These are phyloP conservation scores for Yamadazyma buinensis DNA, from an alignment of 1,139 yeast species.

Conservation along the genomic window DNA sequence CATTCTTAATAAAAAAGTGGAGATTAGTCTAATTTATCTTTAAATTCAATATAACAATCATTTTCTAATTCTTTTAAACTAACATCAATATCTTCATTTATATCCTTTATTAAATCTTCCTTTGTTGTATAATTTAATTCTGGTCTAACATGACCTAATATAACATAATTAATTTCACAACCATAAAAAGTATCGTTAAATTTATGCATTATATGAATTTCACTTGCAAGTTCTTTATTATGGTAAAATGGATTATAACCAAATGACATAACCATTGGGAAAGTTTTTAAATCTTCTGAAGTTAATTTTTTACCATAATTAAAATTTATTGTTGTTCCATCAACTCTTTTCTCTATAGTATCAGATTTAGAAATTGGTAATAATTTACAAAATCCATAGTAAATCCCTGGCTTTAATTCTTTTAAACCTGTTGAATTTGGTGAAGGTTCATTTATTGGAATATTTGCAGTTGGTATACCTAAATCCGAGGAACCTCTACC, in stretches of 20 bases:
- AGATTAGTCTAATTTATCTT: too few relatives aligned
- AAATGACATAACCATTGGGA: conserved; percentile 91
- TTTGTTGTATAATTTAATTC: conserved; percentile 82
- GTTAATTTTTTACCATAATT: conserved; percentile 57
- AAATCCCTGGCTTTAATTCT: conserved; percentile 73
- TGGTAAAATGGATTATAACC: conserved; percentile 96
- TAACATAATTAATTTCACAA: conserved; percentile 60
- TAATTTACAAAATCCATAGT: conserved; percentile 76
- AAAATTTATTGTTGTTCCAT: conserved; percentile 45
- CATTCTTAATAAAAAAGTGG: too few relatives aligned
- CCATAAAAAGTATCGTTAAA: conserved; percentile 77
- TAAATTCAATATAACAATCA: background rate
- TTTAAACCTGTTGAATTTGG: conserved; percentile 40
- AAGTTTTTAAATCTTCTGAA: conserved; percentile 37
- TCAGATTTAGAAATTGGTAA: conserved; percentile 5
- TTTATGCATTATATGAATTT: conserved; percentile 78
- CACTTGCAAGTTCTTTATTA: conserved; percentile 76
- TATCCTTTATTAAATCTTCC: conserved; percentile 85
- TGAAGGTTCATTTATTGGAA: conserved; percentile 58
- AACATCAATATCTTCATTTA: conserved; percentile 70
- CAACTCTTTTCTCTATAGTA: conserved; percentile 27
- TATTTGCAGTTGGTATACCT: conserved; percentile 95
- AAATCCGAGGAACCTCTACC: conserved; percentile 94
- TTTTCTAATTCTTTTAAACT: conserved; percentile 41
- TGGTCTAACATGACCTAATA: conserved; percentile 88